Base-by-base conservation (phyloP, 139 green algal genomes). In the Chlorella ohadii region DNA sequence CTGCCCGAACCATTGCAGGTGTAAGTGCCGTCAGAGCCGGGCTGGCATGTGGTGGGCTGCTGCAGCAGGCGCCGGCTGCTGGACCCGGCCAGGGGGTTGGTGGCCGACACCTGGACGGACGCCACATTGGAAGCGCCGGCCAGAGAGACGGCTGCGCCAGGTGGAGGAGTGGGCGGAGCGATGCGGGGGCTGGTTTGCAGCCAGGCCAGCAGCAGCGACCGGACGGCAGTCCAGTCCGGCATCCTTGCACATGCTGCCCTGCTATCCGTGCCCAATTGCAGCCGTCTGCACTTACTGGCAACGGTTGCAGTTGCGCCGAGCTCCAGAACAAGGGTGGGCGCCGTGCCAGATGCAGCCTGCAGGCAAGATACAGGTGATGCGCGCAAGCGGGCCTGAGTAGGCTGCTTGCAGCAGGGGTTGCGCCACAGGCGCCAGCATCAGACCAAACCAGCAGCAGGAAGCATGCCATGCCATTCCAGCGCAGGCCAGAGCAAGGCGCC, bases 321-420 rank as follows among this genome's bases (percentile, higher is more conserved):
- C 63, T 83, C 63, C 39, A 83, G 41, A 39, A 83, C 78, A 38
- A 73, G 65, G 1, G 28, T 44, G 28, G 61, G 61, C 6, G 78
- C 41, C n/a, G 31, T 38, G 2, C 33, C 20, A 9, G 39, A 20
- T 33, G 38, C 22, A 7, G 61, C 39, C 63, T 47, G 39, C 64
- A 23, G 28, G 19, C 39, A 61, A 6, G 39, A 16, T 9, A 19
- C 7, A 47, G 33, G n/a, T 20, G 19, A 33, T 33, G 19, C n/a
- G 15, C 11, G 51, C 22, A 22, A n/a, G n/a, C n/a, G n/a, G n/a
- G n/a, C n/a, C n/a, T n/a, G n/a, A n/a, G n/a, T n/a, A n/a, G n/a
- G n/a, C n/a, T n/a, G n/a, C n/a, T n/a, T n/a, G n/a, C n/a, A n/a
- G n/a, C n/a, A n/a, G n/a, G n/a, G n/a, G n/a, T n/a, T n/a, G n/a